These are phyloP conservation scores for Myriosclerotinia scirpicola DNA, from an alignment of 2,329 filamentous ascomycete species.

Conservation along the genomic window DNA sequence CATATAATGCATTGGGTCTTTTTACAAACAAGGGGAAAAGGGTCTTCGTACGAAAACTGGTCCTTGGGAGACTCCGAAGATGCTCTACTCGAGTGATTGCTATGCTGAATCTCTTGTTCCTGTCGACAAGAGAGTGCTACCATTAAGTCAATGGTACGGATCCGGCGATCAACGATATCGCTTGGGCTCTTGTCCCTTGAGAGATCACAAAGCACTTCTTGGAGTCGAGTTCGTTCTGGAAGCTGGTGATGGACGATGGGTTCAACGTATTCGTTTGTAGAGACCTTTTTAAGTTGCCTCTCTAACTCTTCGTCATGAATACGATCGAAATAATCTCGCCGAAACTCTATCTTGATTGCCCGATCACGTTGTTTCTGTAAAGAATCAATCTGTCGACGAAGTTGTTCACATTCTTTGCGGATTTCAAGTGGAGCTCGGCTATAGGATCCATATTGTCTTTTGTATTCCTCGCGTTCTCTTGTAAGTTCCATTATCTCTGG, in stretches of 20 bases:
- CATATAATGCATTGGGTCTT: slow-evolving; percentile 17
- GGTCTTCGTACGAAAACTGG: not conserved
- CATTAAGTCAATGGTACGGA: slow-evolving; percentile 2
- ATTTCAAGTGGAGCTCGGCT: not conserved
- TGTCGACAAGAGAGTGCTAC: not conserved
- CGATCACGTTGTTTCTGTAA: not conserved
- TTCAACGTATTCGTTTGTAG: not conserved
- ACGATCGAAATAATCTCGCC: slow-evolving; percentile 9
- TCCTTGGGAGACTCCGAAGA: slow-evolving; percentile 12
- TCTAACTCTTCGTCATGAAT: slow-evolving; percentile 4
- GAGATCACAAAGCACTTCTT: slow-evolving; percentile 1
- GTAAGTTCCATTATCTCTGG: not conserved
- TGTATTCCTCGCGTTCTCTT: not conserved
- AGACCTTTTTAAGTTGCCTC: not conserved
- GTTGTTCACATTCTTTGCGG: not conserved
- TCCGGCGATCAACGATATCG: not conserved
- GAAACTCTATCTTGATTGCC: not conserved
- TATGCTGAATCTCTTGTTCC: not conserved
- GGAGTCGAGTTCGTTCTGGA: not conserved
- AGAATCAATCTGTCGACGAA: not conserved
- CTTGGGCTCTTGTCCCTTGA: not conserved
- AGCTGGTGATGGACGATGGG: not conserved
- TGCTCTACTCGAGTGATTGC: not conserved
- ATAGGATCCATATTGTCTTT: not conserved
- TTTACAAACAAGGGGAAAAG: not conserved